Base-by-base conservation (phyloP, 2,329 filamentous ascomycete species). In the Colletotrichum limetticola region DNA sequence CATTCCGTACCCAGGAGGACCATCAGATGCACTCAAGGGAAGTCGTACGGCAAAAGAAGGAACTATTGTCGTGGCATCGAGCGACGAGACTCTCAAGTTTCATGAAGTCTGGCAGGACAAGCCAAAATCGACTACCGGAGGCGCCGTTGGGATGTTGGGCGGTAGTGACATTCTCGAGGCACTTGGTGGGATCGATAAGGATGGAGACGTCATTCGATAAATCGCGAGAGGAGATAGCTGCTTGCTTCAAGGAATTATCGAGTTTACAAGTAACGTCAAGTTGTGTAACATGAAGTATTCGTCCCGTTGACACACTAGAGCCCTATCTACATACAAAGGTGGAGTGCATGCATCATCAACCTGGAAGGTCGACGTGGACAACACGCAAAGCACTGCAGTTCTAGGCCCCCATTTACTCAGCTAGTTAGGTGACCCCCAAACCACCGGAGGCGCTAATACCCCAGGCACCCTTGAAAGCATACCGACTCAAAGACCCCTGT, bases 1-100 rank as follows among this genome's bases (percentile, higher is more conserved):
- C n/a, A 92, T 98, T 60, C 87, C 93, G 1, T 98, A 97, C 81
- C 94, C 95, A 11, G 89, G 83, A 52, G 81, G 82, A 0, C 83
- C 83, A 2, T 75, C 76, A 16, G 80, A 82, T 42, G 76, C 74
- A 26, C 42, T 19, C 22, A 58, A 58, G 30, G 26, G 63, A 37
- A 72, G 71, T 58, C 77, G 73, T 74, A 77, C 65, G 55, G 76
- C 69, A 71, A 79, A 80, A 72, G 83, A 86, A 78, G 83, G 77
- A 0, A 97, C 95, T 80, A 92, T 99, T 76, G 93, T 98, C 22
- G 93, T 99, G 66, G 96, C 95, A 19, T 93, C 94, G 56, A 98
- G 95, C 79, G 95, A 98, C 82, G 92, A 95, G 80, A 97, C 91
- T 77, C 93, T 98, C 82, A 97, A 97, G 80, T 98, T 98, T 78